Conservation (phyloP, 2,329 filamentous ascomycete species). For the Sordariomycetes sp. region DNA sequence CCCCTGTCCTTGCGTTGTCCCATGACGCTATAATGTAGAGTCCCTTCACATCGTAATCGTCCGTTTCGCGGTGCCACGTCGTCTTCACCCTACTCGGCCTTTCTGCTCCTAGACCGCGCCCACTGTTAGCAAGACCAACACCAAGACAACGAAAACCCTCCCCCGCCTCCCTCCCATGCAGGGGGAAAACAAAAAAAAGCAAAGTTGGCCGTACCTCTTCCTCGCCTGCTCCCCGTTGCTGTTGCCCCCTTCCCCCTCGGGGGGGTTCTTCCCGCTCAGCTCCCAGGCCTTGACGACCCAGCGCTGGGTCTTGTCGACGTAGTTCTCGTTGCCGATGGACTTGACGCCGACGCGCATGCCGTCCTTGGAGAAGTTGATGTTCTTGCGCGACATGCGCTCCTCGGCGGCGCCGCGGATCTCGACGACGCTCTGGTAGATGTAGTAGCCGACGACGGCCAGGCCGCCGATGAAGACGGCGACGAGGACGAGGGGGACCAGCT, state of each 20-base stretch:
- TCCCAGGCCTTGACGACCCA: conserved; percentile 59
- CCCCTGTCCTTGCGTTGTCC: neutral
- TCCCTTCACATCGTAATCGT: neutral
- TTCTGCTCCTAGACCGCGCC: neutral
- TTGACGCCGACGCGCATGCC: conserved; percentile 63
- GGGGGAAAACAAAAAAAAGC: neutral
- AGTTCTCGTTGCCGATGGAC: conserved; percentile 56
- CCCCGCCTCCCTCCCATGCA: no score
- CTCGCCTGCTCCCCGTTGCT: conserved; percentile 12
- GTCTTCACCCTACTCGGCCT: neutral
- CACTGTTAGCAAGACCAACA: neutral
- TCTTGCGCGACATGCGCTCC: conserved; percentile 64
- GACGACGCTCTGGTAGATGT: conserved; percentile 57
- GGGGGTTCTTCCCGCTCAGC: conserved; percentile 27
- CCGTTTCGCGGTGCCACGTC: neutral
- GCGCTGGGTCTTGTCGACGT: conserved; percentile 64
- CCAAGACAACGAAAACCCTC: conserved; percentile 5
- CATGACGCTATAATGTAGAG: neutral
- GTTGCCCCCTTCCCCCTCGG: conserved; percentile 3
- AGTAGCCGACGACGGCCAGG: conserved; percentile 57
- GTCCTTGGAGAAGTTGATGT: conserved; percentile 66
- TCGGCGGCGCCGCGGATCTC: conserved; percentile 56
- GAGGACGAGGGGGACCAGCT: conserved; percentile 57
- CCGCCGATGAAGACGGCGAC: conserved; percentile 46
- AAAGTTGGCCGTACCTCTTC: neutral